Evolutionary conservation across 2,329 filamentous ascomycete species (phyloP).

Genomic region (Pestalotiopsis sp.): DNA sequence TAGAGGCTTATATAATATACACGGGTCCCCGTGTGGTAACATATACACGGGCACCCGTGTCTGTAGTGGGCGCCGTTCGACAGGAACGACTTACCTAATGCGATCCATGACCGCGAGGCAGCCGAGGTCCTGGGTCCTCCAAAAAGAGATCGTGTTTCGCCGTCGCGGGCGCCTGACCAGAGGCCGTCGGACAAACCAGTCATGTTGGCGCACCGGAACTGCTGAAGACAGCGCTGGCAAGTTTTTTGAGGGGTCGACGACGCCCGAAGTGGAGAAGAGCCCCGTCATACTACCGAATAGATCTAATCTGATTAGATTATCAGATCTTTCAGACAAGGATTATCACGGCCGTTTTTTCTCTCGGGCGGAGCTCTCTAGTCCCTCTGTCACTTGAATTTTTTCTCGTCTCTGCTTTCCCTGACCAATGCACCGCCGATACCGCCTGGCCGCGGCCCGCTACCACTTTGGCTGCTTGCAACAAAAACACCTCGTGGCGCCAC

Average conservation of each 20-base stretch:
- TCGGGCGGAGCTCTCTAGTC: neutral
- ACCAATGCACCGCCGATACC: conserved; percentile 4
- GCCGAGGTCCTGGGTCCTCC: neutral
- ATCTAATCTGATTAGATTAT: conserved; percentile 13
- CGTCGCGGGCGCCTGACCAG: neutral
- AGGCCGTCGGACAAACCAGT: neutral
- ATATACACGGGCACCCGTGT: too few species aligned
- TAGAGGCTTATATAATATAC: too few species aligned
- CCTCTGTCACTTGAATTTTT: neutral
- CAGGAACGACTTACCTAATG: conserved; percentile 4
- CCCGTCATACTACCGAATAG: neutral
- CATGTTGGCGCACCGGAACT: neutral
- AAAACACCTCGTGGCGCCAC: conserved; percentile 4
- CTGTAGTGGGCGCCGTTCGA: too few species aligned
- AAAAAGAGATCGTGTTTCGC: neutral
- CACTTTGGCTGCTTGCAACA: too few species aligned
- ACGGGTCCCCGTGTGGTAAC: too few species aligned
- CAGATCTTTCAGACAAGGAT: conserved; percentile 7
- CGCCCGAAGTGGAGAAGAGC: neutral
- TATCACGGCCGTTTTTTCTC: neutral
- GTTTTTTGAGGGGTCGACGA: neutral
- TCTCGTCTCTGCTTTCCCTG: neutral
- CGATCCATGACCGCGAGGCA: neutral
- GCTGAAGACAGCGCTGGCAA: neutral
- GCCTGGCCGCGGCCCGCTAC: neutral